Evolutionary conservation across 345 rosid species (phyloP), one percentile per base, ranked within the genome.

Genomic region (Passiflora organensis): DNA sequence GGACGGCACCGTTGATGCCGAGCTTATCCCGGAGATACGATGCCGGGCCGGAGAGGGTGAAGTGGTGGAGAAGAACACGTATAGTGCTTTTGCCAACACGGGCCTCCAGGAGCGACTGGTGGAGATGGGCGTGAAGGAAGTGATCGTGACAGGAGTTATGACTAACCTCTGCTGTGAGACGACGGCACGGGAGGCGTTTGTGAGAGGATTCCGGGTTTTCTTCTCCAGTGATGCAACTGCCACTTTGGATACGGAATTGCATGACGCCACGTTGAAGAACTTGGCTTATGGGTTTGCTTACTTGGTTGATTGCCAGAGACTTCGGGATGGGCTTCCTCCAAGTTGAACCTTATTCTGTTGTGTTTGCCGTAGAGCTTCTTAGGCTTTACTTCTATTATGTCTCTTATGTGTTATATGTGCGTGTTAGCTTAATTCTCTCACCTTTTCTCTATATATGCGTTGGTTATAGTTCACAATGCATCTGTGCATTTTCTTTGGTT

Each of bases 91-190:
- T 61, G 28, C 25, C 0, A 63, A 69, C 58, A 82, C 93, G 66
- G 56, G 76, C 0, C 78, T 87, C 32, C 70, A 85, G 49, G 81
- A 78, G 52, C 68, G 67, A 59, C 57, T 84, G 81, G 57, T 11
- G 17, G 76, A 59, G 70, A 72, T 74, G 62, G 94, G 87, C 0
- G 89, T 81, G 28, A 59, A 76, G 78, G 94, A 87, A 67, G 85
- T 87, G 56, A 85, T 87, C 15, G 79, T 87, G 70, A 60, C 68
- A 2, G 94, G 94, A 0, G 94, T 85, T 18, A 76, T 82, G 94
- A 87, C 93, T 19, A 87, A 82, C 57, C 39, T 85, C 32, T 87
- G 96, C 68, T 85, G 93, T 47, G 96, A 87, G 71, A 85, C 96
- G 76, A 81, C 94, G 68, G 94, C 96, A 54, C 83, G 94, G 10